A percentile compares a stretch with the other conserved stretches of the same genome.
phyloP scores from a whole-genome alignment of 2,329 filamentous ascomycete species.

The Pseudogymnoascus sp. region DNA sequence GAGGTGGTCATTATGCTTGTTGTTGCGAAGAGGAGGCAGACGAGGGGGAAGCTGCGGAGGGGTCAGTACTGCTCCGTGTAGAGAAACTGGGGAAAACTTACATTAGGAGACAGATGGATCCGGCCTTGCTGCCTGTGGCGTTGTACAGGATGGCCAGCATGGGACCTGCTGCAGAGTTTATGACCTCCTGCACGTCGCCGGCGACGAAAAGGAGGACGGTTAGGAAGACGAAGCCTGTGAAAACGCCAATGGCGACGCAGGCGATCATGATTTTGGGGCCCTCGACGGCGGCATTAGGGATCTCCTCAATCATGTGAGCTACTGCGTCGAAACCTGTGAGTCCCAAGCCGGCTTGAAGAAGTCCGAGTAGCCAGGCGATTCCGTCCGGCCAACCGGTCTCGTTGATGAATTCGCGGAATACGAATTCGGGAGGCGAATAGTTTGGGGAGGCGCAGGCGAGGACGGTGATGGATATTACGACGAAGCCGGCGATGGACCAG shows the following conservation, averaged over 20 bases:
- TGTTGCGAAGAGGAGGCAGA: conserved; percentile 56
- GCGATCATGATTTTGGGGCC: neutral
- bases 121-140: conserved; percentile 13
- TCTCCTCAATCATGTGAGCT: conserved; percentile 37
- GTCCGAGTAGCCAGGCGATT: conserved; percentile 31
- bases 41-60: conserved; percentile 50
- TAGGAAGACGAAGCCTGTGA: conserved; percentile 33
- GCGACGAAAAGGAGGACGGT: conserved; percentile 37
- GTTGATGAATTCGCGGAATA: conserved; percentile 47
- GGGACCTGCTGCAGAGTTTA: conserved; percentile 34
- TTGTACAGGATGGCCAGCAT: neutral
- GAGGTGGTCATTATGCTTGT: conserved; percentile 58
- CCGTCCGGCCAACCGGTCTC: conserved; percentile 37
- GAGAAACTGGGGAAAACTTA: neutral
- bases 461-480: conserved; percentile 37
- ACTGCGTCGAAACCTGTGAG: conserved; percentile 36
- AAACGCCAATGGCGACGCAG: conserved; percentile 34
- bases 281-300: conserved; percentile 37
- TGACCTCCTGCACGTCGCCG: conserved; percentile 36
- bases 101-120: conserved; percentile 18
- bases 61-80: neutral
- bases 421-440: conserved; percentile 41
- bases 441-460: conserved; percentile 35
- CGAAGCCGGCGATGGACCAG: conserved; percentile 33
- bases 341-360: conserved; percentile 35